Base-by-base conservation (phyloP, 768 basidiomycete genomes). In the Hericium coralloides region DNA sequence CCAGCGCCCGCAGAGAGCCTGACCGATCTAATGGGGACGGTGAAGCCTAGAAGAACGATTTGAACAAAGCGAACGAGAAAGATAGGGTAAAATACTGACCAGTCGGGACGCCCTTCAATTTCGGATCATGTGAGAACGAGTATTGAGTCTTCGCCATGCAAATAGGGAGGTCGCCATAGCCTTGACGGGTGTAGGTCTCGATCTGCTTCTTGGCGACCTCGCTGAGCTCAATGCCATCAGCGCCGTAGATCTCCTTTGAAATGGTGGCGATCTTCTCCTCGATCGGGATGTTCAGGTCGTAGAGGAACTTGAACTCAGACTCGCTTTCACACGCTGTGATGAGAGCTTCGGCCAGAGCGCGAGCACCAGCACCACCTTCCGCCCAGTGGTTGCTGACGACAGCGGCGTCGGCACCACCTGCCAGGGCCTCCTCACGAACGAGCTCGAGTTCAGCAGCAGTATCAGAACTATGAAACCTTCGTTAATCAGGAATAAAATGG, bases 121-220 rank as follows among this genome's bases (percentile, higher is more conserved):
- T 84, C 7, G 94, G 87, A 66, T 99, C 89, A 68, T 95, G 93
- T 23, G 93, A 95, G 76, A 99, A 94, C 18, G 94, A 97, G 64
- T 98, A 92, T 60, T 97, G 95, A 5, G 95, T 98, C 79, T 97
- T 95, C 51, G 92, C 93, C 91, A 95, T 92, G 73, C 92, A 95
- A 68, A 95, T 91, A 1, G 91, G 87, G 37, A 93, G 77, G 61
- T 80, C 73, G 49, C 80, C 70, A 66, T 87, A 93, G 50, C 95
- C 95, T 73, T 98, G 95, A 53, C 80, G 82, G 57, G 92, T 92
- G 73, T 98, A 99, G 1, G 85, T 89, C 54, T 92, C 91, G 45
- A 98, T 74, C 70, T 98, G 95, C 61, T 81, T 82, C 66, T 80
- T 77, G 25, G 95, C 95, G 58, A 85, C 75, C 56, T 92, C 88